A percentile compares a stretch with the other conserved stretches of the same genome.
These are phyloP conservation scores for Turritis glabra DNA, from an alignment of 345 rosid species.

Conservation along the genomic window DNA sequence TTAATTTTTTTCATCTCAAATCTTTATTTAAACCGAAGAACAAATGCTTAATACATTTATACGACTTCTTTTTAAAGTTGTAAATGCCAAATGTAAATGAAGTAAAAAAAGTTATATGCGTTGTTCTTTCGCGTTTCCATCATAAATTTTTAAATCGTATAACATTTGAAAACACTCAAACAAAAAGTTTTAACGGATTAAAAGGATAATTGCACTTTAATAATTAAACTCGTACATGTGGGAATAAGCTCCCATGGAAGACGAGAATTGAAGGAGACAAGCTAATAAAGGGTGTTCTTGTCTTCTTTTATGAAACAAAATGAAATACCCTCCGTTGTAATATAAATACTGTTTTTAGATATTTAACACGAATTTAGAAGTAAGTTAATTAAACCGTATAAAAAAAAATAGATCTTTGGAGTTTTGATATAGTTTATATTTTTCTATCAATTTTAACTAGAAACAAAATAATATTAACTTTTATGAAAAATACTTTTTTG, in stretches of 20 bases:
- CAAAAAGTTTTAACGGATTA: too few species aligned
- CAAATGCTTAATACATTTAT: too few species aligned
- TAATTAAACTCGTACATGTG: not conserved
- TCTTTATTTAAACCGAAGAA: not conserved
- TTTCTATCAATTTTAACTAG: too few species aligned
- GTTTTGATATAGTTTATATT: too few species aligned
- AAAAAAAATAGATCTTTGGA: too few species aligned
- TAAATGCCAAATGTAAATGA: not conserved
- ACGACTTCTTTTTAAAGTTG: not conserved
- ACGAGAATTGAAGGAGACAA: not conserved
- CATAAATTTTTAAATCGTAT: not conserved
- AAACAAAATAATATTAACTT: too few species aligned
- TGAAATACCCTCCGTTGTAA: not conserved
- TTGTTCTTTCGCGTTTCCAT: not conserved
- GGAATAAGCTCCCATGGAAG: not conserved
- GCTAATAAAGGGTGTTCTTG: not conserved
- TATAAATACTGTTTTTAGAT: not conserved
- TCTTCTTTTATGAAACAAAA: conserved; percentile 6
- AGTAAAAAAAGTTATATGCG: not conserved
- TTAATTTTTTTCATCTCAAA: not conserved
- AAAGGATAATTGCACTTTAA: not conserved
- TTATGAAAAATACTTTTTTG: too few species aligned
- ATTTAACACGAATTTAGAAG: not conserved
- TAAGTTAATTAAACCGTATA: too few species aligned
- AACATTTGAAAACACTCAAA: not conserved